phyloP scores from a whole-genome alignment of 768 basidiomycete genomes.

The Russula lepida region DNA sequence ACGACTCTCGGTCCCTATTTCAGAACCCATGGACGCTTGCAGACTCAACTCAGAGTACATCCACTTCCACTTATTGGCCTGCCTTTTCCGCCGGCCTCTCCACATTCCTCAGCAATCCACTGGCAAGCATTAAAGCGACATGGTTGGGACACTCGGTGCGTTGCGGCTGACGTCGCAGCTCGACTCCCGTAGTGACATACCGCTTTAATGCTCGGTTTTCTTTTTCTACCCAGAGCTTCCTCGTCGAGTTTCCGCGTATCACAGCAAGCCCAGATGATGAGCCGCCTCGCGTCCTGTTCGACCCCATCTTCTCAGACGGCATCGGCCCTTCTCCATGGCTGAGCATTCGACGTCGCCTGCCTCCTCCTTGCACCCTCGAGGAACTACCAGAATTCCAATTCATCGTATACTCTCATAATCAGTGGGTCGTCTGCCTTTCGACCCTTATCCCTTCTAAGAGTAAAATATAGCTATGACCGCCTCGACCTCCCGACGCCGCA shows the following conservation, averaged over 20 bases:
- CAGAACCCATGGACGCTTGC: slow-evolving; percentile 8
- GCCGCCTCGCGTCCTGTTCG: slow-evolving; percentile 32
- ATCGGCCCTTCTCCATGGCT: slow-evolving; percentile 27
- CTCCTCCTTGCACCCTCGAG: slow-evolving; percentile 31
- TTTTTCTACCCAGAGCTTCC: slow-evolving; percentile 28
- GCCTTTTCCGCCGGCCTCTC: background rate
- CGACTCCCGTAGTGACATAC: too few species aligned
- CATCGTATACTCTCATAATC: slow-evolving; percentile 36
- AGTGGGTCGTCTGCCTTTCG: slow-evolving; percentile 25
- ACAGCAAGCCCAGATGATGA: slow-evolving; percentile 4
- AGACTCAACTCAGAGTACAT: background rate
- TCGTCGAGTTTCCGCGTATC: slow-evolving; percentile 25
- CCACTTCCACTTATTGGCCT: background rate
- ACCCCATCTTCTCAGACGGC: slow-evolving; percentile 35
- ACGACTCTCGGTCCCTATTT: slow-evolving; percentile 3
- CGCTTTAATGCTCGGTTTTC: too few species aligned
- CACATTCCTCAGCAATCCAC: slow-evolving; percentile 5
- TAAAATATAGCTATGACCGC: slow-evolving; percentile 33
- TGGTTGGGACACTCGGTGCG: slow-evolving; percentile 35
- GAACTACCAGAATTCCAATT: slow-evolving; percentile 34
- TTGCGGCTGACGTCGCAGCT: background rate
- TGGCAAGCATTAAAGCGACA: slow-evolving; percentile 25
- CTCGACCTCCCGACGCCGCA: slow-evolving; percentile 31
- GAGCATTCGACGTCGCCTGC: slow-evolving; percentile 28
- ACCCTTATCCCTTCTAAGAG: too few species aligned